Evolutionary conservation across 768 basidiomycete genomes (phyloP).

Genomic region (Psilocybe azurescens): DNA sequence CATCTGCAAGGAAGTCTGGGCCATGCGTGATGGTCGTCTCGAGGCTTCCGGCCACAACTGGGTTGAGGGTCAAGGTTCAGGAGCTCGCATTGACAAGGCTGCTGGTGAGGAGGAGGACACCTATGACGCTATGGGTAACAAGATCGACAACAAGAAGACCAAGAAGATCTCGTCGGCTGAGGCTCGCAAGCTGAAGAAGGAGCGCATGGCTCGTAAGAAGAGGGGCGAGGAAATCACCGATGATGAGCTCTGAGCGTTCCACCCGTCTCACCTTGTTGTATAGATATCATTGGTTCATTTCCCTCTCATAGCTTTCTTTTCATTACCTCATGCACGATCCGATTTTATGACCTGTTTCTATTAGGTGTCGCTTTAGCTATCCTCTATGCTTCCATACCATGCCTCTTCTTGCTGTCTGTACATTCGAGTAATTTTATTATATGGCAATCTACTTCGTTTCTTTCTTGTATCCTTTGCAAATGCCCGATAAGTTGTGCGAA

Average conservation of each 20-base stretch:
- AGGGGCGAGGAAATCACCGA: slow-evolving; percentile 80
- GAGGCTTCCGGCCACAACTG: slow-evolving; percentile 99
- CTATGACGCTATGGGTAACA: slow-evolving; percentile 99
- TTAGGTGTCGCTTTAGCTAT: slow-evolving; percentile 26
- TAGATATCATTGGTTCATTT: slow-evolving; percentile 17
- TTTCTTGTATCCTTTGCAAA: slow-evolving; percentile 5
- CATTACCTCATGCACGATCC: slow-evolving; percentile 20
- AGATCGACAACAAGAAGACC: slow-evolving; percentile 82
- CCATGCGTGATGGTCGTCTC: slow-evolving; percentile 96
- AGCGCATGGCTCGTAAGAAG: slow-evolving; percentile 90
- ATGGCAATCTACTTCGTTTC: slow-evolving; percentile 27
- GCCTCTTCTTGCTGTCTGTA: slow-evolving; percentile 26
- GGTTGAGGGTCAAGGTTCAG: slow-evolving; percentile 98
- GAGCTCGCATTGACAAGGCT: slow-evolving; percentile 93
- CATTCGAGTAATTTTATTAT: slow-evolving; percentile 25
- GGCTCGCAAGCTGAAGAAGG: slow-evolving; percentile 94
- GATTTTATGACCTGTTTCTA: slow-evolving; percentile 24
- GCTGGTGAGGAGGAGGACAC: slow-evolving; percentile 88
- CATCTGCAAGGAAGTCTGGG: slow-evolving; percentile 98
- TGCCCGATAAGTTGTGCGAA: neutral
- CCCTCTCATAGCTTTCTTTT: slow-evolving; percentile 13
- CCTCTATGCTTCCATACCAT: slow-evolving; percentile 18
- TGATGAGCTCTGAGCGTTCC: slow-evolving; percentile 57
- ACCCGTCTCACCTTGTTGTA: slow-evolving; percentile 16
- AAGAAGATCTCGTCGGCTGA: slow-evolving; percentile 89